phyloP scores from a whole-genome alignment of 495 filamentous ascomycete genomes.

The Rostrohypoxylon terebratum region DNA sequence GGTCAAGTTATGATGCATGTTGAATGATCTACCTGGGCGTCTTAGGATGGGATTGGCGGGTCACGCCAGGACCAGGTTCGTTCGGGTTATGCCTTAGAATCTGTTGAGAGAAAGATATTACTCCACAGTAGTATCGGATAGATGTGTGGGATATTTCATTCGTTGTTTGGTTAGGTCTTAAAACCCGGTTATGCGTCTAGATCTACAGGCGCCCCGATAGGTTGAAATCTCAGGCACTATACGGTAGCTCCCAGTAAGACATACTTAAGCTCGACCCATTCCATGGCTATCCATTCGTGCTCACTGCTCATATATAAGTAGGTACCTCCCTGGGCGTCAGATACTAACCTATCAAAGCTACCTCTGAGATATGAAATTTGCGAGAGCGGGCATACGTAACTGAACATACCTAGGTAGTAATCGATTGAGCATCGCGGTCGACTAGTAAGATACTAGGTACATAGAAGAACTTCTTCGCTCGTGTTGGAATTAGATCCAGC shows the following conservation, averaged over 20 bases:
- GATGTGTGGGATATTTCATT: slow-evolving; percentile 1
- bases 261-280: background rate
- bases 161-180: slow-evolving; percentile 1
- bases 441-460: background rate
- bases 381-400: no score
- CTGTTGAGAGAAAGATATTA: background rate
- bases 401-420: background rate
- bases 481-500: slow-evolving; percentile 23
- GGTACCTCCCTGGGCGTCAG: no score
- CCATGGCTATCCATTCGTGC: background rate
- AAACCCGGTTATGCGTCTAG: slow-evolving; percentile 2
- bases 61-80: slow-evolving; percentile 3
- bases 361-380: background rate
- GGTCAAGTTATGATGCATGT: slow-evolving; percentile 7
- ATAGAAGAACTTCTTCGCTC: background rate
- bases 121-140: slow-evolving; percentile 4
- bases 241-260: background rate
- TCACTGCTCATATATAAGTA: background rate
- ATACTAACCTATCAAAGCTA: background rate
- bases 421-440: background rate
- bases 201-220: background rate
- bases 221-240: background rate
- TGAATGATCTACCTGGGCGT: slow-evolving; percentile 15
- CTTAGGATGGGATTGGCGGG: slow-evolving; percentile 3
- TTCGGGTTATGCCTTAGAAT: slow-evolving; percentile 17